Evolutionary conservation across 306 rosid genomes (phyloP).

Genomic region (Carpinus fangiana): DNA sequence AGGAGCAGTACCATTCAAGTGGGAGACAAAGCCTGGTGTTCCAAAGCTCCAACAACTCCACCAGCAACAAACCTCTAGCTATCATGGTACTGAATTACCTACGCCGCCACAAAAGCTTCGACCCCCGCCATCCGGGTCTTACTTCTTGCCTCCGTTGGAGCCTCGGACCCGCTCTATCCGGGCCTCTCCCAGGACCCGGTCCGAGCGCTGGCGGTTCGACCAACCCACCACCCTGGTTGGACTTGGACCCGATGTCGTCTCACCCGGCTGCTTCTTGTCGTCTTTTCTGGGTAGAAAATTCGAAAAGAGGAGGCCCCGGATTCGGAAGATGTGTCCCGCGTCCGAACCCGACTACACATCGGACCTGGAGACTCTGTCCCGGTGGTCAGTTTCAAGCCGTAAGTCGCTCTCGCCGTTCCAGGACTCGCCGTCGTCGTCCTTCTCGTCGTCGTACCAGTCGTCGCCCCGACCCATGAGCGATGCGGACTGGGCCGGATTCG

Average conservation of each 20-base stretch:
- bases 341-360: conserved; percentile 34
- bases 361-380: conserved; percentile 53
- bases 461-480: conserved; percentile 65
- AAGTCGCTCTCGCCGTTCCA: conserved; percentile 61
- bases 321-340: conserved; percentile 15
- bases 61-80: neutral
- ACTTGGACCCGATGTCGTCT: conserved; percentile 41
- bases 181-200: conserved; percentile 42
- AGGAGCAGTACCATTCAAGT: conserved; percentile 85
- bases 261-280: conserved; percentile 70
- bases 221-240: conserved; percentile 19
- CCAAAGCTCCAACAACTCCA: conserved; percentile 48
- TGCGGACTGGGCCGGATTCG: conserved; percentile 86
- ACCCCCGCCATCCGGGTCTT: conserved; percentile 52
- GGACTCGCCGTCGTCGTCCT: conserved; percentile 44
- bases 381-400: conserved; percentile 68
- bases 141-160: conserved; percentile 33
- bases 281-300: conserved; percentile 49
- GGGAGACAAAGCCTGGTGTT: conserved; percentile 94
- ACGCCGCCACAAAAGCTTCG: conserved; percentile 41
- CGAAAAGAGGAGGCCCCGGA: conserved; percentile 26
- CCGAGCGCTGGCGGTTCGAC: conserved; percentile 62
- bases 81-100: neutral
- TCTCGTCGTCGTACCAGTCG: conserved; percentile 43
- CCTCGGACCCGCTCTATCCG: conserved; percentile 43